A percentile compares a stretch with the other conserved stretches of the same genome.
Evolutionary conservation across 2,329 filamentous ascomycete species (phyloP).

Genomic region (Sporothrix brasiliensis): DNA sequence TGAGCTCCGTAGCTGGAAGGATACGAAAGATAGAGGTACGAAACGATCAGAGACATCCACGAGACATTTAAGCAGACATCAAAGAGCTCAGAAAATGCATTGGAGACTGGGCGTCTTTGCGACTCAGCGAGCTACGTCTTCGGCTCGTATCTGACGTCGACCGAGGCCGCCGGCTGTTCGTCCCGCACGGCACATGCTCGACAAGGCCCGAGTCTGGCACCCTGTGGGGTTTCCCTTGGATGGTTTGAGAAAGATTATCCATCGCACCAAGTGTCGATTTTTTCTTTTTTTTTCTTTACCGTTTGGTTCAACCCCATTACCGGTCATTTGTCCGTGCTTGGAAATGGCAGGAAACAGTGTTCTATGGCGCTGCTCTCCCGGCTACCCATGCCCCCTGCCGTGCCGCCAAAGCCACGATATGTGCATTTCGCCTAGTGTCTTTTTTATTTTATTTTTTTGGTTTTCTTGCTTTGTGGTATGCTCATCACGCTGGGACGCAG

Average conservation of each 20-base stretch:
- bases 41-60: too few relatives aligned
- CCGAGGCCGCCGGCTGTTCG: neutral
- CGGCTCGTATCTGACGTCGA: conserved; percentile 4
- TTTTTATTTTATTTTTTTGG: too few relatives aligned
- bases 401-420: conserved; percentile 1
- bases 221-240: neutral
- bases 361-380: neutral
- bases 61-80: neutral
- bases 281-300: too few relatives aligned
- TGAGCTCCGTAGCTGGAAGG: neutral
- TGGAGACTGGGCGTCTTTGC: conserved; percentile 4
- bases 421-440: neutral
- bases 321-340: neutral
- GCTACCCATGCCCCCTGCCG: neutral
- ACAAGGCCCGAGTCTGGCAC: conserved; percentile 19
- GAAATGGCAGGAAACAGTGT: conserved; percentile 5
- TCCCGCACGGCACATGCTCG: conserved; percentile 19
- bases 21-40: neutral
- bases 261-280: neutral
- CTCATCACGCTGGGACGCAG: neutral
- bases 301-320: neutral
- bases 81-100: neutral
- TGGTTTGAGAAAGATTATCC: neutral
- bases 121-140: conserved; percentile 6
- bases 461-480: neutral